phyloP scores from a whole-genome alignment of 805 yeast species.

The Lachancea sp. region DNA sequence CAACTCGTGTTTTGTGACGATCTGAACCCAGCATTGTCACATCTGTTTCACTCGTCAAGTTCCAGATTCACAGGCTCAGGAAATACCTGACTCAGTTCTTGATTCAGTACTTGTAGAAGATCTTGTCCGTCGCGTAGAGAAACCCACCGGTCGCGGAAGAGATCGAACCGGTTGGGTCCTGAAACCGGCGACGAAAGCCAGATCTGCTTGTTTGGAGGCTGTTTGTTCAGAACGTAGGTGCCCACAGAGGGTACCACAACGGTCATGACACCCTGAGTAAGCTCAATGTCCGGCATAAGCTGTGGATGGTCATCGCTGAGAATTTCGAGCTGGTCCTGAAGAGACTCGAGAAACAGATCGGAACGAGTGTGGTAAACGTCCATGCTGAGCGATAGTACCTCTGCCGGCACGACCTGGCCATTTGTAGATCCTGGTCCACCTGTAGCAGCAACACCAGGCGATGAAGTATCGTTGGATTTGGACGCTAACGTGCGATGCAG shows the following conservation, averaged over 20 bases:
- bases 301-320: constrained; percentile 57
- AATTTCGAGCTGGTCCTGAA: constrained; percentile 61
- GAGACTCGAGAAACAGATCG: constrained; percentile 59
- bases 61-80: constrained; percentile 14
- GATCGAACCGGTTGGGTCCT: constrained; percentile 87
- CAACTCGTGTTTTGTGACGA: background rate
- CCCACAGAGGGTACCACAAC: constrained; percentile 66
- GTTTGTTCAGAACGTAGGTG: constrained; percentile 88
- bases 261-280: constrained; percentile 75
- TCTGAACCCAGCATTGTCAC: background rate
- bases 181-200: constrained; percentile 93
- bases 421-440: constrained; percentile 36
- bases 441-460: background rate
- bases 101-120: constrained; percentile 41
- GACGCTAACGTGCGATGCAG: background rate
- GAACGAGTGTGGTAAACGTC: constrained; percentile 59
- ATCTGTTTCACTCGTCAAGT: background rate
- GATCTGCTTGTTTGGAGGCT: constrained; percentile 94
- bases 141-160: constrained; percentile 67
- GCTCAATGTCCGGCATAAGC: constrained; percentile 66
- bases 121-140: constrained; percentile 60
- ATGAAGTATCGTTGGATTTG: background rate
- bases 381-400: constrained; percentile 42
- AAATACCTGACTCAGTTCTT: constrained; percentile 41
- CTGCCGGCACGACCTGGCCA: constrained; percentile 48